Conservation (phyloP, 176 grass and related monocot species). For the Tillandsia fasciculata region DNA sequence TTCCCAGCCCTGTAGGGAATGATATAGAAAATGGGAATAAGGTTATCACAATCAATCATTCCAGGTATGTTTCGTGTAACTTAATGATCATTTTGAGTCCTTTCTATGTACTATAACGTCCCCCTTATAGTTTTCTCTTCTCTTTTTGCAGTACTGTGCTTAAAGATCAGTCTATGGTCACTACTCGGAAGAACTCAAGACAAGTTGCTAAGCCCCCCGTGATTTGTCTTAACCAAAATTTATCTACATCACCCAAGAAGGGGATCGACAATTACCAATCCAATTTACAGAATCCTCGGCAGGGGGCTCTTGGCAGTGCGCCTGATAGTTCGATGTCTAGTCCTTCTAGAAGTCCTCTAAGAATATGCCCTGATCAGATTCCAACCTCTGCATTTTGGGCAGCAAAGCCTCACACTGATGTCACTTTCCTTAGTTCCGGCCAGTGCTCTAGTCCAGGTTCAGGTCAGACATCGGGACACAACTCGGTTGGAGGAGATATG, state of each 20-base stretch:
- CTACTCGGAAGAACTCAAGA: slow-evolving; percentile 41
- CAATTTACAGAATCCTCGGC: slow-evolving; percentile 46
- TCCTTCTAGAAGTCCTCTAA: slow-evolving; percentile 77
- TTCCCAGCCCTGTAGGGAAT: slow-evolving; percentile 64
- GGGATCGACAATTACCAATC: slow-evolving; percentile 42
- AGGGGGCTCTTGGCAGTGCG: slow-evolving; percentile 62
- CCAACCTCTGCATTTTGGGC: slow-evolving; percentile 79
- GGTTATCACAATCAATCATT: slow-evolving; percentile 32
- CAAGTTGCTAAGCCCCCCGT: slow-evolving; percentile 40
- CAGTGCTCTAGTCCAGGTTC: slow-evolving; percentile 98
- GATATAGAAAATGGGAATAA: slow-evolving; percentile 52
- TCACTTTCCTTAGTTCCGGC: slow-evolving; percentile 85
- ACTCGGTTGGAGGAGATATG: slow-evolving; percentile 96
- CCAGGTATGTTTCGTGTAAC: slow-evolving; percentile 16
- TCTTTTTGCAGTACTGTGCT: slow-evolving; percentile 43
- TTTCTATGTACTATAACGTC: slow-evolving; percentile 10
- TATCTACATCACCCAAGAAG: slow-evolving; percentile 49
- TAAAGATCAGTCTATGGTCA: slow-evolving; percentile 41
- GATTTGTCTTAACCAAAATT: slow-evolving; percentile 41
- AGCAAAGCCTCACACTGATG: slow-evolving; percentile 58
- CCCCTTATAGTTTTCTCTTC: slow-evolving; percentile 22
- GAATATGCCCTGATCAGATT: slow-evolving; percentile 81
- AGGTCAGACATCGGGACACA: slow-evolving; percentile 96
- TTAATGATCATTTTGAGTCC: slow-evolving; percentile 8
- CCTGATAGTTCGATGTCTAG: slow-evolving; percentile 95